A percentile compares a stretch with the other conserved stretches of the same genome.
These are phyloP conservation scores for Pneumocystis wakefieldiae DNA, from an alignment of 1,139 yeast species.

Conservation along the genomic window DNA sequence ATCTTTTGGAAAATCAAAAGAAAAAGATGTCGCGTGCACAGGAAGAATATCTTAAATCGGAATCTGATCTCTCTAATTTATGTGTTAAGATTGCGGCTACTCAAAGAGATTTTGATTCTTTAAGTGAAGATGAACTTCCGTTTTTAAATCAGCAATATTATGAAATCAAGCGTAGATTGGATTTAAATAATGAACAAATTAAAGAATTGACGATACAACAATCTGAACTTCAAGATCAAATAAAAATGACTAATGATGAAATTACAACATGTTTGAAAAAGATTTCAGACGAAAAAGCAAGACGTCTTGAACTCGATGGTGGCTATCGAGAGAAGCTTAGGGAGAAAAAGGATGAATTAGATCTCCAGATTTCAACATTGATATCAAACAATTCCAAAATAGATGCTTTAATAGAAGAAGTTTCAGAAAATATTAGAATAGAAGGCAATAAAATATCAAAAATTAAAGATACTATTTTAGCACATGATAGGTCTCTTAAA, in stretches of 20 bases:
- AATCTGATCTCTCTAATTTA: not conserved
- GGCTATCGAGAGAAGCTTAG: constrained; percentile 15
- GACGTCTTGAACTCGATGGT: constrained; percentile 8
- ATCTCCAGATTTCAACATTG: constrained; percentile 19
- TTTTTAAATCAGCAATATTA: not conserved
- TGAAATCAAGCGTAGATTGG: not conserved
- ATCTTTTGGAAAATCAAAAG: not conserved
- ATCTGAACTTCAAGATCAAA: constrained; percentile 14
- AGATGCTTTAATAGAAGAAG: constrained; percentile 13
- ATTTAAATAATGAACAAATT: not conserved
- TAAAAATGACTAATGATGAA: constrained; percentile 17
- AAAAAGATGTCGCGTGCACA: not conserved
- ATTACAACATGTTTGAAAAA: constrained; percentile 19
- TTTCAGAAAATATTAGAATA: constrained; percentile 18
- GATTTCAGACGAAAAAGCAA: constrained; percentile 15
- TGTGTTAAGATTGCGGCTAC: not conserved
- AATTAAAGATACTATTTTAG: constrained; percentile 22
- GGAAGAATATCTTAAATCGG: not conserved
- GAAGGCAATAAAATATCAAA: constrained; percentile 23
- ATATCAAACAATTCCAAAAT: constrained; percentile 15
- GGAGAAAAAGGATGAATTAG: constrained; percentile 18
- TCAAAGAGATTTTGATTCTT: not conserved
- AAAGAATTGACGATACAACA: not conserved
- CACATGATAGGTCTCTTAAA: constrained; percentile 29
- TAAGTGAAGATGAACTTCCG: not conserved